Evolutionary conservation across 2,329 filamentous ascomycete species (phyloP), one percentile per base, ranked within the genome.

Genomic region (Pezicula rhizophila): DNA sequence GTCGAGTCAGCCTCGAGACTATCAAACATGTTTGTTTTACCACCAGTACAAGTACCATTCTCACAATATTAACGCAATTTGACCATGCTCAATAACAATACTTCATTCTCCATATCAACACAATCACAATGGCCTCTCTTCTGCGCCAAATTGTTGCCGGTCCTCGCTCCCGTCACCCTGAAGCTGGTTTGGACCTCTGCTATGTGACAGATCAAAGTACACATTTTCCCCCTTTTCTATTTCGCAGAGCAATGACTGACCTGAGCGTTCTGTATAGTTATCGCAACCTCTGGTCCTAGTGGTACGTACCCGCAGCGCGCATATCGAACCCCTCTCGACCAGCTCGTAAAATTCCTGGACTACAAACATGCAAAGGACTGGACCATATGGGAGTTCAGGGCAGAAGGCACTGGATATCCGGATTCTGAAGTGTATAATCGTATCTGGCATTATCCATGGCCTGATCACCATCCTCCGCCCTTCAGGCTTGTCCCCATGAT

Each of bases 301-400:
- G 85, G 87, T 54, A 90, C 88, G 15, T 96, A 95, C 64, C 92
- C 93, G 0, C 85, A 95, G 65, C 83, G 87, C 55, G 90, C 89
- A 52, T 99, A 97, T 70, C 88, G 93, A 63, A 99, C 96, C 64
- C 92, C 92, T 0, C 83, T 96, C 44, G 85, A 95, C 63, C 80
- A 85, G 35, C 80, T 99, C 18, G 89, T 97, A 51, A 79, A 80
- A 55, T 99, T 92, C 66, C 84, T 99, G 54, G 89, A 97, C 68
- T 73, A 77, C 40, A 89, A 90, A 61, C 93, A 99, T 68, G 85
- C 79, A 25, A 71, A 82, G 23, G 74, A 93, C 54, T 99, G 93
- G 93, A 83, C 86, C 3, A 96, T 99, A 61, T 99, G 92, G 89
- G 93, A 99, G 70, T 99, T 99, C 60, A 84, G 93, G 41, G 93